A percentile compares a stretch with the other conserved stretches of the same genome.
Conservation (phyloP, 306 rosid genomes). For the Rosa rugosa region DNA sequence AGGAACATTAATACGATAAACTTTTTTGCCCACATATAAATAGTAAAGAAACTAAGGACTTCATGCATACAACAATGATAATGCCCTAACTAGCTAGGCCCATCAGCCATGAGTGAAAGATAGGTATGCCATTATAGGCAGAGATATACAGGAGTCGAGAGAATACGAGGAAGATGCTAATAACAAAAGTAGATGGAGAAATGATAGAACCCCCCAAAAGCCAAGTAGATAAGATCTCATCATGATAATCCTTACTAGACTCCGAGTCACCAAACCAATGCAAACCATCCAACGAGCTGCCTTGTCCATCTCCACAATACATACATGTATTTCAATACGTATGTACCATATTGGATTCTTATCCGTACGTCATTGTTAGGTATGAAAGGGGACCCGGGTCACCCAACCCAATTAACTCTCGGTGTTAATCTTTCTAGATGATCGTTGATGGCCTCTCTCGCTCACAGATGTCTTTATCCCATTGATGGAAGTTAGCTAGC, state of each 20-base stretch:
- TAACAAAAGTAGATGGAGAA: not conserved
- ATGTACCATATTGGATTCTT: not conserved
- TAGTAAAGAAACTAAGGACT: not conserved
- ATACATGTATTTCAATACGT: not conserved
- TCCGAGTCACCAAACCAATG: not conserved
- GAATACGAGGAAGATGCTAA: not conserved
- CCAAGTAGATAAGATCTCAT: not conserved
- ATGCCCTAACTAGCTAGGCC: not conserved
- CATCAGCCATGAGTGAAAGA: not conserved
- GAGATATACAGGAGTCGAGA: not conserved
- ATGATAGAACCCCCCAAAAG: not conserved
- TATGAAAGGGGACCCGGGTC: not conserved
- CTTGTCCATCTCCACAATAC: not conserved
- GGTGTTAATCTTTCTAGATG: not conserved
- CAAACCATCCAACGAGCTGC: not conserved
- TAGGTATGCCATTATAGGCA: not conserved
- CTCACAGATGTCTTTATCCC: not conserved
- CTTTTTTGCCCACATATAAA: not conserved
- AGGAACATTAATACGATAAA: too few relatives aligned
- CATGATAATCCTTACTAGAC: not conserved
- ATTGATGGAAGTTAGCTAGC: not conserved
- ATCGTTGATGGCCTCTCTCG: not conserved
- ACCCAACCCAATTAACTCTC: not conserved
- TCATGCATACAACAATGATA: not conserved
- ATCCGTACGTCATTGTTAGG: not conserved